Base-by-base conservation (phyloP, 2,329 filamentous ascomycete genomes). In the Cercospora sojina region DNA sequence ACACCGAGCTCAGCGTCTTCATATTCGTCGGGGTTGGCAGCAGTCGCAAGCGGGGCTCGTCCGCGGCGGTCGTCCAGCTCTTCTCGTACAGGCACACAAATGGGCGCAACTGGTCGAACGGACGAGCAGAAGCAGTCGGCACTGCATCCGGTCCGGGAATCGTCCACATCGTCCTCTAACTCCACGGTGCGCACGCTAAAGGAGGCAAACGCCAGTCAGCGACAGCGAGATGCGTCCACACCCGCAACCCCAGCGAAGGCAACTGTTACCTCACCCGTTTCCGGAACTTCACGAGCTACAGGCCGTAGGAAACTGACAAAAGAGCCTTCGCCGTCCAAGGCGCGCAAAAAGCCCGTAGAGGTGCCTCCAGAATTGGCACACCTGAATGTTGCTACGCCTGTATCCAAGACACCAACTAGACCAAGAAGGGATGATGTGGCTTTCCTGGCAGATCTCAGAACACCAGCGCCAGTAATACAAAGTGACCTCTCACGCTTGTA, bases 1-100 rank as follows among this genome's bases (percentile, higher is more conserved):
- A 93, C 91, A 3, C 91, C 91, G 6, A 92, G 90, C 4, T 93
- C 91, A 9, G 88, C 91, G 69, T 90, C 88, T 7, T 93, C 91
- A 1, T 89, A 90, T 72, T 93, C 90, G 16, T 89, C 91, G 3
- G 85, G 86, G 3, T 77, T 89, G 31, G 60, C 60, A 16, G 60
- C 60, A 31, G 47, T 53, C 16, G 60, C 60, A 18, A 27, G 79
- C 80, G 59, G 77, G 81, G n/a, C 83, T 84, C 71, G 74, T 77
- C 65, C 83, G 83, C 71, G 86, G 87, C 76, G 79, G 79, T 63
- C 89, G 86, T 53, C 27, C n/a, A 73, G 67, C 38, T 66, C 87
- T 84, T 56, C 80, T 83, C 57, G 78, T 83, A 67, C 85, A 81
- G 82, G 87, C 67, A 87, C 88, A 9, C 87, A 88, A 0, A 80